Evolutionary conservation across 1,139 yeast species (phyloP), one percentile per base, ranked within the genome.

Genomic region (Chernovozyma aurita): DNA sequence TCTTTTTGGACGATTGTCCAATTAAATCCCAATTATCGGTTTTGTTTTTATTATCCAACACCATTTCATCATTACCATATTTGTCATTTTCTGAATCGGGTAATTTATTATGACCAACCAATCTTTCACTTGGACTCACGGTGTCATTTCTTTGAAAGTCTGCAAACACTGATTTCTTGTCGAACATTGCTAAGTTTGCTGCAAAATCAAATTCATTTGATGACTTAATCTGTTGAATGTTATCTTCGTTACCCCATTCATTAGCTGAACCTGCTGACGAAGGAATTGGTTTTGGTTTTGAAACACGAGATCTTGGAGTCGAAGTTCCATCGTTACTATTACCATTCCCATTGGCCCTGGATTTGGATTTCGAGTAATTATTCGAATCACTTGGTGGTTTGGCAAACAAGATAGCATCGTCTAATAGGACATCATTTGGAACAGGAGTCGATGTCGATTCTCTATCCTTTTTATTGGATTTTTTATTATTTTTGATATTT

Each of bases 151-250:
- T 72, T 35, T 80, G 78, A 52, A 88, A 75, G 51, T 85, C 87
- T 38, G 83, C 85, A 57, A 90, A 85, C 5, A 88, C 92, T 6
- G 81, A 70, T 42, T 73, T 68, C 57, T 90, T 90, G 58, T 90
- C 95, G 53, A 90, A 90, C 70, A 81, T 77, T 21, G 84, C 82
- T 46, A 88, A 70, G 52, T 85, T 86, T 9, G 88, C 83, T 41
- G 78, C 86, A 58, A 90, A 90, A 56, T 90, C 97, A 61, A 90
- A 90, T 44, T 88, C 97, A 17, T 71, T 78, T 28, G 75, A 59
- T 21, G 63, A 47, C 45, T 76, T 76, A 43, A 78, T 71, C 35
- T 69, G 63, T 14, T 61, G 52, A 4, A 73, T 73, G 42, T 74
- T 78, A 13, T 47, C 45, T 22, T 68, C 72, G 22, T 36, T 43